Evolutionary conservation across 768 basidiomycete genomes (phyloP).

Genomic region (Amyloporia xantha): DNA sequence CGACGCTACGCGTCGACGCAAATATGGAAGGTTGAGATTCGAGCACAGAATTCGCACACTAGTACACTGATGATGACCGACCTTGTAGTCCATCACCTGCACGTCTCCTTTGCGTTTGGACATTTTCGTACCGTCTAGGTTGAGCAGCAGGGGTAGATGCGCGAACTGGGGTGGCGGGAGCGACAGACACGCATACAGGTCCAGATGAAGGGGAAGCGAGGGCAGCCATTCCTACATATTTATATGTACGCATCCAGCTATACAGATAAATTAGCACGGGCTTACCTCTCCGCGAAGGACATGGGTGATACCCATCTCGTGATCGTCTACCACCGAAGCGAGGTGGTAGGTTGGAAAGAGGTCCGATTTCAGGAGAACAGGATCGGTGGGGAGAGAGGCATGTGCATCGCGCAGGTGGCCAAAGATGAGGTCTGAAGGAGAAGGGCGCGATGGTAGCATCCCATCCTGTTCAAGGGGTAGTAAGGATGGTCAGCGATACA

Average conservation of each 20-base stretch:
- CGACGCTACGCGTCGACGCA: constrained; percentile 40
- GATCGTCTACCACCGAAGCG: constrained; percentile 93
- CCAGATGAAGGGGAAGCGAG: constrained; percentile 86
- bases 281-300: constrained; percentile 88
- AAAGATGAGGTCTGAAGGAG: constrained; percentile 68
- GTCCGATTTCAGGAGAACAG: constrained; percentile 88
- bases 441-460: constrained; percentile 42
- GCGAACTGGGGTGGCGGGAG: constrained; percentile 75
- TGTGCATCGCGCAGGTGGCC: constrained; percentile 68
- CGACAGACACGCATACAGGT: constrained; percentile 75
- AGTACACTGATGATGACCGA: constrained; percentile 26
- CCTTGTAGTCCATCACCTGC: constrained; percentile 80
- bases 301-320: constrained; percentile 94
- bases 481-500: not conserved
- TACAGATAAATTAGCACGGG: not conserved
- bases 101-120: constrained; percentile 92
- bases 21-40: too few species aligned
- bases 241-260: too few species aligned
- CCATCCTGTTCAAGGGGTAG: constrained; percentile 41
- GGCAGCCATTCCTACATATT: constrained; percentile 85
- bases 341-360: constrained; percentile 94
- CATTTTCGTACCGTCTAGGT: constrained; percentile 89
- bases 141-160: constrained; percentile 86
- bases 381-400: constrained; percentile 79
- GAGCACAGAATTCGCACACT: not conserved